Base-by-base conservation (phyloP, 345 rosid genomes). In the Erucastrum elatum region DNA sequence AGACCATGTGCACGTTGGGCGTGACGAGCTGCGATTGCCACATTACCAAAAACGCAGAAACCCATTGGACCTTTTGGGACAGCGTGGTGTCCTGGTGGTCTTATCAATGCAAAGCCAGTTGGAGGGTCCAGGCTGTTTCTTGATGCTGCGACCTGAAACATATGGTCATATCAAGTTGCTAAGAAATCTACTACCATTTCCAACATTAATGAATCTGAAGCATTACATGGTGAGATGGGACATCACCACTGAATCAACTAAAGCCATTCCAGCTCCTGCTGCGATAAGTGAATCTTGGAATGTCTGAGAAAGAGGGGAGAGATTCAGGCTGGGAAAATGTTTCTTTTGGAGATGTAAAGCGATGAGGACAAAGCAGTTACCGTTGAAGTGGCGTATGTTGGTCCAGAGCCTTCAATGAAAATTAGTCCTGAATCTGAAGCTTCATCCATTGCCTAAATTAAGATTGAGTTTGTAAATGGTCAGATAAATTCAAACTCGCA, bases 241-340 rank as follows among this genome's bases (percentile, higher is more conserved):
- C 87, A 86, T 94, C 91, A 92, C 97, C 98, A 94, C 97, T 90
- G 98, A 89, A 85, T 94, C 96, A 72, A 94, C 90, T 82, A 94
- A 81, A 60, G 93, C 83, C 64, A 92, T 82, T 84, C 98, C 98
- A 60, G 97, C 96, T 84, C 98, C 98, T 76, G 98, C 98, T 37
- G 97, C 98, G 49, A 82, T 61, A 70, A 94, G 93, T 33, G 97
- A 94, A 73, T 94, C 97, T 83, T 86, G 90, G 84, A 88, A 92
- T 56, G 98, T 94, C 98, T 94, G 91, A 2, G 1, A 64, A 12
- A 26, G 51, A 46, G 37, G 79, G 65, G 66, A 66, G 68, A 62
- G 2, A 59, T 15, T 68, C 9, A 77, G 75, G 35, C 41, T 70
- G 55, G 26, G 51, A 59, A 56, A 16, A 41, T 41, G 73, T 17